Base-by-base conservation (phyloP, 1,284 basidiomycete genomes). In the Phellopilus nigrolimitatus region DNA sequence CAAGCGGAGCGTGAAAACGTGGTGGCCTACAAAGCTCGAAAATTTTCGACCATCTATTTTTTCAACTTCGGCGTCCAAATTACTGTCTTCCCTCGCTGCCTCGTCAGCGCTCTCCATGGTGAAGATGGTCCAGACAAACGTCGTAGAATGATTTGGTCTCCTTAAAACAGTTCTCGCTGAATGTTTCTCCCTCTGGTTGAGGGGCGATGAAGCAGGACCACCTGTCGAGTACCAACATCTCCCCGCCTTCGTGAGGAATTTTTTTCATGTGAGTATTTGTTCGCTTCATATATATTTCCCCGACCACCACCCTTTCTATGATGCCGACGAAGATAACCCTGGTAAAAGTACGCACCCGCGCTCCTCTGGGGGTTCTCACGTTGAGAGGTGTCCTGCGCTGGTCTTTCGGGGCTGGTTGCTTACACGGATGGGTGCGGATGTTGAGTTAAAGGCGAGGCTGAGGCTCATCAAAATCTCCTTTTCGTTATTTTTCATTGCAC, bases 161-260 rank as follows among this genome's bases (percentile, higher is more conserved):
- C 83, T 82, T 78, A 89, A 90, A 90, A 90, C 87, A 88, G 78
- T 89, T 85, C 83, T 78, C 79, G 87, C 87, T 80, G 87, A 88
- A 75, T 72, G 86, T 76, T 80, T 72, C 76, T 90, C 86, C 88
- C 87, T 68, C 65, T 78, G 88, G 87, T 90, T 67, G 88, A 90
- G 87, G 77, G 73, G 82, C 69, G 38, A 88, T 83, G 87, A 90
- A 72, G 87, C 86, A 76, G 81, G 87, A 90, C 84, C 82, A 90
- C 87, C 87, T 90, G 83, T 83, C 76, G 84, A 71, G 63, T 66
- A 78, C 71, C 76, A 66, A 89, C 82, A 86, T 71, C 7, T 42
- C n/a, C n/a, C n/a, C n/a, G n/a, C n/a, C 30, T 33, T 15, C 15
- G 9, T 30, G 13, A 38, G 4, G 19, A 3, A 55, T 45, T 30